A percentile compares a stretch with the other conserved stretches of the same genome.
Conservation (phyloP, 768 basidiomycete species). For the Termitomyces heimii region DNA sequence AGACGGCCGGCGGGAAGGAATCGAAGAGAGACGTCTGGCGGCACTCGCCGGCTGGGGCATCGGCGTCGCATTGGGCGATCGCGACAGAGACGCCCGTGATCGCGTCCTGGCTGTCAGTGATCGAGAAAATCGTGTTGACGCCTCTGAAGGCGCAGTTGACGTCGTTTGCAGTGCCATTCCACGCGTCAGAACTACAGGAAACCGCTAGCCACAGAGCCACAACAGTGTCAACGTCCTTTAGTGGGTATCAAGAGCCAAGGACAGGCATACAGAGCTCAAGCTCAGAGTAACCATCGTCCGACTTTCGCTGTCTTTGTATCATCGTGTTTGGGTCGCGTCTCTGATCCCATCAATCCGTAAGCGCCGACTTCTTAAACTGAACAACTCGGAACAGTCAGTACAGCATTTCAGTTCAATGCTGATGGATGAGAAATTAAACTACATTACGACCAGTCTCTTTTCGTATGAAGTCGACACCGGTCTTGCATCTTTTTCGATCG, state of each 20-base stretch:
- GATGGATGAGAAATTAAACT: too few relatives aligned
- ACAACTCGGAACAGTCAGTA: too few relatives aligned
- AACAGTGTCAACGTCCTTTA: not conserved
- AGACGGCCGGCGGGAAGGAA: constrained; percentile 32
- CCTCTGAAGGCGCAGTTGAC: constrained; percentile 40
- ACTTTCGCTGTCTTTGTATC: not conserved
- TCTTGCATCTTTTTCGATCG: too few relatives aligned
- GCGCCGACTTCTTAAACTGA: too few relatives aligned
- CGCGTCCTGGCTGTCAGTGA: constrained; percentile 32
- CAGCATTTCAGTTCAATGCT: too few relatives aligned
- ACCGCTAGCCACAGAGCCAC: not conserved
- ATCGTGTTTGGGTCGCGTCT: not conserved
- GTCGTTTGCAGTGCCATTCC: not conserved
- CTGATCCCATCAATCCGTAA: not conserved
- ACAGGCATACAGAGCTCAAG: not conserved
- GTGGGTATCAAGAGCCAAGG: not conserved
- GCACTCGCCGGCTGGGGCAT: constrained; percentile 27
- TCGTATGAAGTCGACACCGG: too few relatives aligned
- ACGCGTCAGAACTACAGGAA: not conserved
- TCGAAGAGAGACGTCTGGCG: constrained; percentile 5
- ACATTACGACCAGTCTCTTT: too few relatives aligned
- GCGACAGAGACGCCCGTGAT: constrained; percentile 31
- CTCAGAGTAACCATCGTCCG: not conserved
- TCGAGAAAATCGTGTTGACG: constrained; percentile 47
- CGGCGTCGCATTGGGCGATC: constrained; percentile 50